A percentile compares a stretch with the other conserved stretches of the same genome.
Evolutionary conservation across 164 flowering plant genomes (phyloP).

Genomic region (Malania oleifera): DNA sequence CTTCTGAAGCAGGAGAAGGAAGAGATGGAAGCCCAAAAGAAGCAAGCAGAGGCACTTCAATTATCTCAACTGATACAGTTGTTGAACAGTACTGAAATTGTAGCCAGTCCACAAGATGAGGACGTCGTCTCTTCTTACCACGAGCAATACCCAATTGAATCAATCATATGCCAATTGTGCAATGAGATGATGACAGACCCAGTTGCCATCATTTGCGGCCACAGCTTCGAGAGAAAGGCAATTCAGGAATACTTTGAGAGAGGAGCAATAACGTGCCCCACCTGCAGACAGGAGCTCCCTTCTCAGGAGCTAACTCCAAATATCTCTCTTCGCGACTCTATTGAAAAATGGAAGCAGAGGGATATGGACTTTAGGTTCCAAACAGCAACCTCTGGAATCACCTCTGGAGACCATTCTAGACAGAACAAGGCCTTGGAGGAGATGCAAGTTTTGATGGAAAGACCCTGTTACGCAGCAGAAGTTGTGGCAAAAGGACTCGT

Average conservation of each 20-base stretch:
- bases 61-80: conserved; percentile 23
- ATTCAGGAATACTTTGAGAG: conserved; percentile 15
- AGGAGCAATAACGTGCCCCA: conserved; percentile 17
- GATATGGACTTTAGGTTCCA: conserved; percentile 23
- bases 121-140: neutral
- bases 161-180: conserved; percentile 19
- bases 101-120: conserved; percentile 9
- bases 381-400: conserved; percentile 13
- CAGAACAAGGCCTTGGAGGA: conserved; percentile 17
- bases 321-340: conserved; percentile 13
- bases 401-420: conserved; percentile 1
- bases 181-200: conserved; percentile 22
- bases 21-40: conserved; percentile 23
- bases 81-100: conserved; percentile 21
- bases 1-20: conserved; percentile 20
- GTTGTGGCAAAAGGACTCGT: conserved; percentile 10
- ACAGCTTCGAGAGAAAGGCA: conserved; percentile 27
- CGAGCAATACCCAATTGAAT: conserved; percentile 13
- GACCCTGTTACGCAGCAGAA: conserved; percentile 14
- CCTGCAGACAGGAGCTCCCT: conserved; percentile 15
- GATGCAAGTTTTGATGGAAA: conserved; percentile 15
- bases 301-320: conserved; percentile 19
- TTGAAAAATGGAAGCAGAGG: conserved; percentile 22
- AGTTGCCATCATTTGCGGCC: conserved; percentile 21
- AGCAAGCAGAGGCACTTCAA: conserved; percentile 26